Evolutionary conservation across 1,284 basidiomycete species (phyloP), one percentile per base, ranked within the genome.

Genomic region (Trichosporon sp.): DNA sequence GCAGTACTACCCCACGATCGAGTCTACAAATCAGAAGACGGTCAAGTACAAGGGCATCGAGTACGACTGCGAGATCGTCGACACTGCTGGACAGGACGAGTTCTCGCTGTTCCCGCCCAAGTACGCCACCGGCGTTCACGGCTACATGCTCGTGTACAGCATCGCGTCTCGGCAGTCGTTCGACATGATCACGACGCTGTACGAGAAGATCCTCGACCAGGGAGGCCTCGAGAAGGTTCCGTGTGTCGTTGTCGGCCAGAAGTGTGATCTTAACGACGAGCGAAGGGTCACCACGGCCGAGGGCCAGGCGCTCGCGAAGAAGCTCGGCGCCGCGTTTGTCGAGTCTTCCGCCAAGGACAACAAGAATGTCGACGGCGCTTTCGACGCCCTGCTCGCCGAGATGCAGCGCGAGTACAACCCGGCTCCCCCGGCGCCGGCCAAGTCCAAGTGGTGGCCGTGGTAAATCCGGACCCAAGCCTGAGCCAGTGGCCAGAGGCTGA

Each of bases 171-270:
- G 91, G 74, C 91, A 91, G 79, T 95, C 93, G 31, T 99, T 98
- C 86, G 93, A 99, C 77, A 98, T 98, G 93, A 89, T 98, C 76
- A 90, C 92, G 83, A 92, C 94, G 78, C 90, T 99, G 48, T 91
- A 98, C 81, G 96, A 99, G 87, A 99, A 99, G 89, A 98, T 99
- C 78, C 87, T 96, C 79, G 91, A 96, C 84, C 98, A 94, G 82
- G 94, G 92, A 68, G 96, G 96, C 66, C 88, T 94, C 68, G 90
- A 91, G 73, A 90, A 90, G 75, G 92, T 98, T 59, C 96, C 97
- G 12, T 96, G 96, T 84, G 94, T 99, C 61, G 90, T 99, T 75
- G 96, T 98, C 31, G 96, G 96, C 14, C 92, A 97, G 78, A 99
- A 99, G 88, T 88, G 88, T 70, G 96, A 99, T 86, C 85, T 99